A percentile compares a stretch with the other conserved stretches of the same genome.
phyloP scores from a whole-genome alignment of 208 protist species.

The Leptomonas seymouri region DNA sequence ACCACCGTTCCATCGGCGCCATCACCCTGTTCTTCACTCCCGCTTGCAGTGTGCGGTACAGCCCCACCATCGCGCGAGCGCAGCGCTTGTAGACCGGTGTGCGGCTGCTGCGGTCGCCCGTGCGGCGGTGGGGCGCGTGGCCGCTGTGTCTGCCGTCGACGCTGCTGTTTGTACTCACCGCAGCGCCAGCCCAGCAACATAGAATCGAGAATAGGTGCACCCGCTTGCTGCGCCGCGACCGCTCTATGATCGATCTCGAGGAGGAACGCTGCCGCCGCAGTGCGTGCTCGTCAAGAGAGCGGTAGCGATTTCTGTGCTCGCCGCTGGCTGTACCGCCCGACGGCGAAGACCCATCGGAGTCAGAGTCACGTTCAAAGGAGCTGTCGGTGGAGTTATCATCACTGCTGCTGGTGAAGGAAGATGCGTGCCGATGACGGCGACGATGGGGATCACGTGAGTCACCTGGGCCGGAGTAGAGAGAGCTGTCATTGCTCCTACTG shows the following conservation, averaged over 20 bases:
- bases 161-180: background rate
- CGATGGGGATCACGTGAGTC: background rate
- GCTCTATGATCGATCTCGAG: too few species aligned
- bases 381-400: background rate
- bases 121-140: background rate
- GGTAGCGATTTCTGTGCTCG: background rate
- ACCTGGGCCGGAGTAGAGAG: background rate
- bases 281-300: too few species aligned
- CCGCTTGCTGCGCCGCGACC: background rate
- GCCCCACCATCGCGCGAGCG: background rate
- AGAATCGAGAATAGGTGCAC: background rate
- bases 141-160: background rate
- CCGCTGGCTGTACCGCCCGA: background rate
- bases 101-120: background rate
- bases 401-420: background rate
- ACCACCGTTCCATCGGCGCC: constrained; percentile 19
- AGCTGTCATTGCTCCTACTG: background rate
- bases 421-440: background rate
- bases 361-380: too few species aligned
- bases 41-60: background rate
- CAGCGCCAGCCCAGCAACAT: background rate
- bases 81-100: background rate
- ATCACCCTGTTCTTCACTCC: background rate
- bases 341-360: too few species aligned
- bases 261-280: background rate